Evolutionary conservation across 192 early-diverging fungal genomes (phyloP), one percentile per base, ranked within the genome.

Genomic region (Coemansia sp.): DNA sequence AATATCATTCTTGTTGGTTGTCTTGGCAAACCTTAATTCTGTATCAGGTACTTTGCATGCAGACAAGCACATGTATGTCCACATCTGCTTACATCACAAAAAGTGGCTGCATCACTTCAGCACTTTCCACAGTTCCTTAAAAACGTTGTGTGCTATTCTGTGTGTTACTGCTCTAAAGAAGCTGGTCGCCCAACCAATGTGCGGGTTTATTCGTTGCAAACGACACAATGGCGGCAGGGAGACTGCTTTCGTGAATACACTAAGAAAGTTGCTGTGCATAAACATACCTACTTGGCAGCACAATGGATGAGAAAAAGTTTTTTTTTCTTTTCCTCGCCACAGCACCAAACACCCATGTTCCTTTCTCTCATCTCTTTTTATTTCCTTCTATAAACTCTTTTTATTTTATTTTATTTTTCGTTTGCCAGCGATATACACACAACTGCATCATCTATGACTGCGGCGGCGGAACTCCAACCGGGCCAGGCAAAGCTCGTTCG

Each of bases 281-380:
- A 48, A 48, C 19, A 23, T 21, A 7, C 5, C 19, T n/a, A 48
- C 8, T n/a, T 14, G 9, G n/a, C 2, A 21, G 46, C 19, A 48
- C 46, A 48, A 48, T 48, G 9, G 46, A 48, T 8, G 23, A n/a
- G 19, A 48, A 48, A 48, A 19, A 2, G 3, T 17, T 17, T 45
- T 45, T 34, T 34, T 36, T 36, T 8, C 8, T 3, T 50, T 3
- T 50, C n/a, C 46, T 21, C n/a, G 21, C 46, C 46, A 50, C 46
- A 50, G 46, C 46, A 50, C 46, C 46, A 50, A 50, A 50, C 46
- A 50, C 21, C 4, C 46, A 21, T 50, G n/a, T 50, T 50, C 23
- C 46, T 50, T 21, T 21, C 46, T 50, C 19, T 50, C 46, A 3
- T 50, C 46, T 50, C n/a, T n/a, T 50, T 21, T 19, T 50, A 5